Evolutionary conservation across 225 moss, liverwort and hornwort genomes (phyloP).

Genomic region (Pleurozium schreberi): DNA sequence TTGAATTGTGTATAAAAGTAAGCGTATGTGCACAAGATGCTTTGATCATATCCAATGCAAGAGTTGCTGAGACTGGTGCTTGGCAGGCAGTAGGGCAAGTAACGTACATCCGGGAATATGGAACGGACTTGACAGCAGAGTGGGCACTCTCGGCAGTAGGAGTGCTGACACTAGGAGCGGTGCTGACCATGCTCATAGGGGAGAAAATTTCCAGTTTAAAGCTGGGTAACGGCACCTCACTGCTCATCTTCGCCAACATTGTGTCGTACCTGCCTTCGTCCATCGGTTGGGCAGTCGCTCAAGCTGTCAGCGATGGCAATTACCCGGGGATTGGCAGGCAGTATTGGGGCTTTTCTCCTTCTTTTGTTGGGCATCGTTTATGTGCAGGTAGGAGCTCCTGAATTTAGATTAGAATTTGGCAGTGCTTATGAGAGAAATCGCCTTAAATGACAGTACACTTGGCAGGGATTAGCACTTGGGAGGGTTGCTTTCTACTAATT

Average conservation of each 20-base stretch:
- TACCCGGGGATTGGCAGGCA: slow-evolving; percentile 51
- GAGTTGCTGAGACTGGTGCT: background rate
- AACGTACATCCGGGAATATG: slow-evolving; percentile 68
- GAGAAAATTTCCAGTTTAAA: slow-evolving; percentile 73
- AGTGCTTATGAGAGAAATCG: background rate
- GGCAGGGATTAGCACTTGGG: background rate
- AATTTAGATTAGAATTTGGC: background rate
- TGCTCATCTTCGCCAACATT: slow-evolving; percentile 73
- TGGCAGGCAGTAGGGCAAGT: slow-evolving; percentile 83
- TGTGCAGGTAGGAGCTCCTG: slow-evolving; percentile 40
- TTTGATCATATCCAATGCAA: background rate
- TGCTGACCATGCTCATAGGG: slow-evolving; percentile 64
- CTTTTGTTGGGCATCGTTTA: slow-evolving; percentile 56
- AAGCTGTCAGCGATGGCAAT: slow-evolving; percentile 67
- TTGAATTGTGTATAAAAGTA: background rate
- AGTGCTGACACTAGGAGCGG: slow-evolving; percentile 50
- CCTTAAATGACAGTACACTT: background rate
- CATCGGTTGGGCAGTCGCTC: slow-evolving; percentile 60
- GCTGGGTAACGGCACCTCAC: slow-evolving; percentile 72
- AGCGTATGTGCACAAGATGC: background rate
- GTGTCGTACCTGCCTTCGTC: slow-evolving; percentile 84
- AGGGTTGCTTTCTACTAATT: background rate
- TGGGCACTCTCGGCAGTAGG: slow-evolving; percentile 71
- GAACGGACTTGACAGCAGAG: slow-evolving; percentile 58
- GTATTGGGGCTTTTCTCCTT: slow-evolving; percentile 51